These are phyloP conservation scores for Alternaria infectoria DNA, from an alignment of 2,329 filamentous ascomycete species.

Conservation along the genomic window DNA sequence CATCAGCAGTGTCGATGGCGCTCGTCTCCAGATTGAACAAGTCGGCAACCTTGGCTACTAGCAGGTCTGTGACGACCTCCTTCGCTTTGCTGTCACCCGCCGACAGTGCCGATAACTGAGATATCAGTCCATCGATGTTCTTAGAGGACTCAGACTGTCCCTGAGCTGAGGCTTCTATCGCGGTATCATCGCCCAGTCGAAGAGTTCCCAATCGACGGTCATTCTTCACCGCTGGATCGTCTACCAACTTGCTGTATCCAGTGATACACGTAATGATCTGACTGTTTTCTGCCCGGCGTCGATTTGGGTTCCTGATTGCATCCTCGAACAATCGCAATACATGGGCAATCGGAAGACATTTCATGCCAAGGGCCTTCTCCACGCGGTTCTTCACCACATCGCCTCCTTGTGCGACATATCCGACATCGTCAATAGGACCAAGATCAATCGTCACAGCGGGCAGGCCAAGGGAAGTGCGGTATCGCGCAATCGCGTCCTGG, in stretches of 20 bases:
- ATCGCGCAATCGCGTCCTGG: constrained; percentile 31
- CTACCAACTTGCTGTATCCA: background rate
- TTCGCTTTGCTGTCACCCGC: background rate
- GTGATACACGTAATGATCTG: background rate
- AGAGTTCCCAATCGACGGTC: background rate
- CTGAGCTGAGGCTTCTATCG: background rate
- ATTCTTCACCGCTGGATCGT: background rate
- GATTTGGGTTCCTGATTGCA: constrained; percentile 1
- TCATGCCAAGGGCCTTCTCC: constrained; percentile 1
- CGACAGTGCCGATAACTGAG: background rate
- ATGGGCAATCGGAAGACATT: background rate
- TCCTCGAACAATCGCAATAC: background rate
- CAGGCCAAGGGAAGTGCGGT: constrained; percentile 21
- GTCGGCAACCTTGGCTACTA: background rate
- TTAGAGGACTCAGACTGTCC: background rate
- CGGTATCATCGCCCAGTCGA: background rate
- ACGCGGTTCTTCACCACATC: background rate
- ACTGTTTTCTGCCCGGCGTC: background rate
- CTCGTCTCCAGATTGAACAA: background rate
- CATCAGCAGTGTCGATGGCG: background rate
- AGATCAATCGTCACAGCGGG: constrained; percentile 58
- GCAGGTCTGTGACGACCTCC: background rate
- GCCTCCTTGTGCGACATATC: constrained; percentile 37
- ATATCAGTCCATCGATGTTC: background rate
- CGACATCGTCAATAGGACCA: constrained; percentile 54